Conservation (phyloP, 2,329 filamentous ascomycete genomes). For the Trichoderma brevicompactum region DNA sequence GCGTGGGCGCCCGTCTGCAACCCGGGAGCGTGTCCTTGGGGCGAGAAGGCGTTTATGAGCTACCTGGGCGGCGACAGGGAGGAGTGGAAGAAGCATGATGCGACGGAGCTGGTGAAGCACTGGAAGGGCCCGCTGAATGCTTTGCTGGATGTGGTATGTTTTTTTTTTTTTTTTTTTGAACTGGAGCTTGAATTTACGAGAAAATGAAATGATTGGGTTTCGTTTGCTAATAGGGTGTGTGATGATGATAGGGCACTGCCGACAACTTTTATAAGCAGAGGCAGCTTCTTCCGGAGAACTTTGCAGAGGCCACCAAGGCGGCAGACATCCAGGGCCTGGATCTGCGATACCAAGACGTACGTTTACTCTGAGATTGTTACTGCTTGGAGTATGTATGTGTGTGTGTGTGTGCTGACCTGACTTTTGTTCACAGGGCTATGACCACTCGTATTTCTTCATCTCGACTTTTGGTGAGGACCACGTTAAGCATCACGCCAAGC, state of each 20-base stretch:
- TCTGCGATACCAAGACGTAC: slow-evolving; percentile 78
- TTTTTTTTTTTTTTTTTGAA: neutral
- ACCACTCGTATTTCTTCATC: slow-evolving; percentile 98
- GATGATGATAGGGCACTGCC: slow-evolving; percentile 69
- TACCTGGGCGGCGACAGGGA: slow-evolving; percentile 81
- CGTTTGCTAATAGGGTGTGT: neutral
- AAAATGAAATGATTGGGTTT: neutral
- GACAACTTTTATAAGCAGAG: slow-evolving; percentile 97
- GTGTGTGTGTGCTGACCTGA: slow-evolving; percentile 15
- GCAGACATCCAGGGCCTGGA: slow-evolving; percentile 73
- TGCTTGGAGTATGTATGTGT: no score
- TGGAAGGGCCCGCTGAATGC: slow-evolving; percentile 75
- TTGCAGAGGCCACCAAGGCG: slow-evolving; percentile 77
- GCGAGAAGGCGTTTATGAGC: slow-evolving; percentile 89
- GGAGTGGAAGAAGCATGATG: slow-evolving; percentile 88
- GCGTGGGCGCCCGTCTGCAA: slow-evolving; percentile 92
- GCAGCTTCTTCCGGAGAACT: slow-evolving; percentile 92
- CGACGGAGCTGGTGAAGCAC: slow-evolving; percentile 81
- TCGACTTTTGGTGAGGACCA: slow-evolving; percentile 89
- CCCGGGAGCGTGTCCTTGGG: slow-evolving; percentile 86
- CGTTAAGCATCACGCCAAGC: slow-evolving; percentile 87
- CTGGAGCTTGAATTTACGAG: neutral
- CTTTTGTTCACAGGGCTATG: slow-evolving; percentile 67
- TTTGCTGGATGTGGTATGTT: slow-evolving; percentile 78
- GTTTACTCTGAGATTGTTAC: slow-evolving; percentile 33